Base-by-base conservation (phyloP, 306 rosid species). In the Medicago arabica region DNA sequence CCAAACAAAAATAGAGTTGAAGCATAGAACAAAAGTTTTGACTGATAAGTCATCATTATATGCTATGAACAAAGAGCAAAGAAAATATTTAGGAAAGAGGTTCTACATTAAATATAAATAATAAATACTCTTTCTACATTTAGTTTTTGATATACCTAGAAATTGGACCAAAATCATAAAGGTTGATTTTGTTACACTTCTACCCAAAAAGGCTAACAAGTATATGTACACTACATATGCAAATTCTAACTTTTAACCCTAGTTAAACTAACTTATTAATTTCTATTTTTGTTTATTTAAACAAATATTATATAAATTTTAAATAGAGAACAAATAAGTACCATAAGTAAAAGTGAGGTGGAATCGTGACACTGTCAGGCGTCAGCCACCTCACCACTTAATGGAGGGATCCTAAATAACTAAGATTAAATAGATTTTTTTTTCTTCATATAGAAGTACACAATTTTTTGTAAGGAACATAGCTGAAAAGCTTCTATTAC, bases 11-110 rank as follows among this genome's bases (percentile, higher is more conserved):
- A 53, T 47, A 47, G 61, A 25, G 23, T 69, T 31, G 18, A 39
- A 68, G 62, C 64, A 83, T 28, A 68, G 41, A 65, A 39, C 31
- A 68, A 36, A 11, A 76, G 58, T 36, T 72, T 67, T 50, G 70
- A 65, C 4, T 31, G 64, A 64, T 50, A 62, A 55, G 6, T 73
- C 65, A 49, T 14, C 21, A 51, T 54, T 68, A 21, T n/a, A 25
- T 25, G 13, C 18, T 47, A 47, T 47, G 38, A 34, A 34, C 38
- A 1, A 6, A 34, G 38, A 6, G 3, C 7, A 34, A 34, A 34
- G 7, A 34, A 34, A 34, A 34, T 34, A 34, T 6, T 34, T 5
- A 34, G 38, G 7, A 34, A 34, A 6, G 38, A 34, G 7, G 38
- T 34, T 34, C 7, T 34, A 7, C 38, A 34, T 34, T 34, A 34